phyloP scores from a whole-genome alignment of 176 grass and related monocot genomes.

The Eremochloa ophiuroides region DNA sequence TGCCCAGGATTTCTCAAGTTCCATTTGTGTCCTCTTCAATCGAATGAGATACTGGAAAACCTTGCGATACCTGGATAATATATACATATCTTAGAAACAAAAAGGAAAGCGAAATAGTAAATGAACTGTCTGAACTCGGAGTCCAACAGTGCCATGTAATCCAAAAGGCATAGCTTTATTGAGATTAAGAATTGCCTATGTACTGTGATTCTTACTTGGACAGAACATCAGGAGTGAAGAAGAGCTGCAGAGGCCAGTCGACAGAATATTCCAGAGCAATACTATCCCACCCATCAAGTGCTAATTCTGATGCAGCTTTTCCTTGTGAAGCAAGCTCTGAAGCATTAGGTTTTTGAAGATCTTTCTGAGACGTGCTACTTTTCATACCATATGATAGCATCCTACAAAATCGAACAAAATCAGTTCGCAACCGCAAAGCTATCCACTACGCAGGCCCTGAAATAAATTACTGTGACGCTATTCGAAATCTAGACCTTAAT shows the following conservation, averaged over 20 bases:
- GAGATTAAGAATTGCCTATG: slow-evolving; percentile 12
- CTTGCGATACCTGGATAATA: slow-evolving; percentile 71
- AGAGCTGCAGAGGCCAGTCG: slow-evolving; percentile 90
- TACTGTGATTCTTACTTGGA: slow-evolving; percentile 67
- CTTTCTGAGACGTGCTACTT: slow-evolving; percentile 50
- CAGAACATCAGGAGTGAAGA: slow-evolving; percentile 95
- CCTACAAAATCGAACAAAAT: slow-evolving; percentile 43
- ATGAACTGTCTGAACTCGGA: neutral
- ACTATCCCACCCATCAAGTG: slow-evolving; percentile 91
- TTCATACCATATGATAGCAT: slow-evolving; percentile 80
- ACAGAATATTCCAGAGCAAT: slow-evolving; percentile 92
- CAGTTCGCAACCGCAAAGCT: neutral
- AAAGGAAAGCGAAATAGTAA: slow-evolving; percentile 7
- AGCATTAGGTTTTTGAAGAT: slow-evolving; percentile 52
- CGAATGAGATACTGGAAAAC: slow-evolving; percentile 97
- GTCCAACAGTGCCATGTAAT: neutral
- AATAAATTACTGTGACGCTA: slow-evolving; percentile 20
- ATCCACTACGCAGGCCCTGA: neutral
- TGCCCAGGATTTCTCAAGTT: slow-evolving; percentile 97
- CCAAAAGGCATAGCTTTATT: neutral
- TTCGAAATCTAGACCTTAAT: slow-evolving; percentile 51
- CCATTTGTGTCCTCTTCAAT: slow-evolving; percentile 99
- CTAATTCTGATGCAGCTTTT: slow-evolving; percentile 58
- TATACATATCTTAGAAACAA: slow-evolving; percentile 8
- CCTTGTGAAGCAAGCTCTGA: slow-evolving; percentile 51